Percentiles rank a stretch among this genome's conserved stretches.
These are phyloP conservation scores for Pleoardoris graminearum DNA, from an alignment of 2,329 filamentous ascomycete species.

Conservation along the genomic window DNA sequence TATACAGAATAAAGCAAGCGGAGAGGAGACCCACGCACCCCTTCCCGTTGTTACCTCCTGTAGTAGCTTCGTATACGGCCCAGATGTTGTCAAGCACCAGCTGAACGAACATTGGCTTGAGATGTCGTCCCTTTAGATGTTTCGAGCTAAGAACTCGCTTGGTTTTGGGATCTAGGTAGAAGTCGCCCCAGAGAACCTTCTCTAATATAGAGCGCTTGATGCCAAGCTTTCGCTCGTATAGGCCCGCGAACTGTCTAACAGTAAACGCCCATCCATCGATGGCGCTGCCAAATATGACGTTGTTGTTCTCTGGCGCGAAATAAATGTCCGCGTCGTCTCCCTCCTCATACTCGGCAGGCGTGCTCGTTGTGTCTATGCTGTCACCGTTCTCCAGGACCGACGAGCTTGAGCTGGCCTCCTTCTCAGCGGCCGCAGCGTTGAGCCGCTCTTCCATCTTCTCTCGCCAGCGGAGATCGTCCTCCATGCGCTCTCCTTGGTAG, in stretches of 20 bases:
- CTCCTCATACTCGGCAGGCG: slow-evolving; percentile 73
- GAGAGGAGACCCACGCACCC: slow-evolving; percentile 63
- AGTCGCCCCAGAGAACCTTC: slow-evolving; percentile 95
- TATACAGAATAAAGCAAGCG: slow-evolving; percentile 37
- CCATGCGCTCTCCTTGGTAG: slow-evolving; percentile 97
- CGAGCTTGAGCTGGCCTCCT: slow-evolving; percentile 55
- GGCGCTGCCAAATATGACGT: slow-evolving; percentile 97
- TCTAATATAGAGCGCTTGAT: slow-evolving; percentile 88
- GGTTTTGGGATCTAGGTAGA: slow-evolving; percentile 94
- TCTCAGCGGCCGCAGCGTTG: slow-evolving; percentile 69
- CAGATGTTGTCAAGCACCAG: slow-evolving; percentile 93
- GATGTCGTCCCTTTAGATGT: slow-evolving; percentile 84
- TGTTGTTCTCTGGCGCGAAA: slow-evolving; percentile 97
- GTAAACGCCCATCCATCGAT: slow-evolving; percentile 99
- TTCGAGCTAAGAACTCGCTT: slow-evolving; percentile 90
- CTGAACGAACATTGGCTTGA: slow-evolving; percentile 98
- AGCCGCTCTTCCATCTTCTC: slow-evolving; percentile 88
- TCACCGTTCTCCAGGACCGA: slow-evolving; percentile 59
- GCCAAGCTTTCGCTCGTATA: slow-evolving; percentile 96
- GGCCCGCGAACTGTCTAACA: slow-evolving; percentile 84
- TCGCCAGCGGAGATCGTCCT: slow-evolving; percentile 94
- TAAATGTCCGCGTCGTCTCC: slow-evolving; percentile 96
- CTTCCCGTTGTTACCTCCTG: slow-evolving; percentile 77
- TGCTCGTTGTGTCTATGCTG: slow-evolving; percentile 51
- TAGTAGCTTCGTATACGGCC: slow-evolving; percentile 92